phyloP scores from a whole-genome alignment of 495 filamentous ascomycete species.

The Amniculicola lignicola region DNA sequence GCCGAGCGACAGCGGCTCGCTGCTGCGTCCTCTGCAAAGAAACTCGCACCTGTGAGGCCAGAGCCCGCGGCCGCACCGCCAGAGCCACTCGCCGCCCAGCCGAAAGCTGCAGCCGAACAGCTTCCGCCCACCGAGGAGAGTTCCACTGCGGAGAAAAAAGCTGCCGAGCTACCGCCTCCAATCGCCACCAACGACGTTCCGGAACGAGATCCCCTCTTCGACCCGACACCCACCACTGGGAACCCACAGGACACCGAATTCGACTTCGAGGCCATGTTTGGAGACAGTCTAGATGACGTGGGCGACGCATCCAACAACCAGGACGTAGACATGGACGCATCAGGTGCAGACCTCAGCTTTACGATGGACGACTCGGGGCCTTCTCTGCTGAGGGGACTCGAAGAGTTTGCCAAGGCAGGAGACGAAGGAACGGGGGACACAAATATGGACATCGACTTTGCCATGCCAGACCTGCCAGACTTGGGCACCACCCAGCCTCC shows the following conservation, averaged over 20 bases:
- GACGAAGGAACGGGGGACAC: background rate
- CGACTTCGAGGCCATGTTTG: constrained; percentile 31
- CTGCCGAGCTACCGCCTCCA: constrained; percentile 2
- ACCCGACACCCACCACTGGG: constrained; percentile 21
- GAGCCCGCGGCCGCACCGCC: background rate
- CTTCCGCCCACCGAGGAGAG: background rate
- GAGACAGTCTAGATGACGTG: constrained; percentile 8
- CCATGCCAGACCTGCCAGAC: constrained; percentile 29
- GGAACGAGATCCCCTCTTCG: constrained; percentile 22
- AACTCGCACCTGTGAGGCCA: background rate
- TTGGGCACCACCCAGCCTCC: background rate
- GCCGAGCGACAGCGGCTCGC: constrained; percentile 30
- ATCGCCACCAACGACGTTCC: background rate
- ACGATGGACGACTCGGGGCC: constrained; percentile 26
- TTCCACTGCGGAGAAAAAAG: constrained; percentile 1
- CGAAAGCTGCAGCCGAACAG: background rate
- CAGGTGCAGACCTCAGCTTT: constrained; percentile 18
- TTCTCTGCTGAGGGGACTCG: constrained; percentile 32
- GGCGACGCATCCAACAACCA: background rate
- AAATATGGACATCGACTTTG: constrained; percentile 20
- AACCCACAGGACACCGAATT: constrained; percentile 12
- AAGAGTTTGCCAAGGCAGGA: constrained; percentile 30
- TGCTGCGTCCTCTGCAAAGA: constrained; percentile 26
- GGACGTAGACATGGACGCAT: constrained; percentile 8
- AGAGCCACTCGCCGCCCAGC: background rate